Conservation (phyloP, 2,329 filamentous ascomycete genomes). For the Penicillium sp. region DNA sequence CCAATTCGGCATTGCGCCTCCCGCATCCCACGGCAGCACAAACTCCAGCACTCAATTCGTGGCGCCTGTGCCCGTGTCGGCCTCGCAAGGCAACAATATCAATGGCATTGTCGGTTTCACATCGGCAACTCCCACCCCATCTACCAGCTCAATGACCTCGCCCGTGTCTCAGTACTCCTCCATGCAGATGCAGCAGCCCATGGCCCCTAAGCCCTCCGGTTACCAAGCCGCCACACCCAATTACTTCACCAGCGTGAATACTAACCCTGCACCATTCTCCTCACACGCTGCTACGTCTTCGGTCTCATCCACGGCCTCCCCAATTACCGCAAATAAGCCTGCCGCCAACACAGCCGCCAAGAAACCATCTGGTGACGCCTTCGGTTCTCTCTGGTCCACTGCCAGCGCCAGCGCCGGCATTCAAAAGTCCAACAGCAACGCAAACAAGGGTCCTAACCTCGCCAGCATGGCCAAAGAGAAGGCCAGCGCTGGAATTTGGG, state of each 20-base stretch:
- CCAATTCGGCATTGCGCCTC: constrained; percentile 42
- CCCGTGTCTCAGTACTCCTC: constrained; percentile 48
- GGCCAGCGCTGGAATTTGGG: constrained; percentile 92
- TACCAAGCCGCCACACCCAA: constrained; percentile 83
- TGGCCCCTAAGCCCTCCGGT: constrained; percentile 55
- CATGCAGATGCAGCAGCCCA: constrained; percentile 35
- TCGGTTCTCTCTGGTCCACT: constrained; percentile 76
- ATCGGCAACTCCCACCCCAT: constrained; percentile 73
- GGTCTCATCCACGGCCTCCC: constrained; percentile 37
- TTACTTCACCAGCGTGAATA: constrained; percentile 82
- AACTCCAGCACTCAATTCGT: constrained; percentile 66
- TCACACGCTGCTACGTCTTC: constrained; percentile 38
- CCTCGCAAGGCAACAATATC: constrained; percentile 74
- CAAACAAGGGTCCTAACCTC: constrained; percentile 70
- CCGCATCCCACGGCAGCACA: constrained; percentile 49
- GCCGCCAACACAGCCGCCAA: constrained; percentile 34
- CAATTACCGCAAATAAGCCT: constrained; percentile 51
- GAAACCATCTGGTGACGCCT: constrained; percentile 69
- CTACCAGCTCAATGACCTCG: constrained; percentile 51
- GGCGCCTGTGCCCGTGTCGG: constrained; percentile 80
- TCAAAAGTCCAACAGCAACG: constrained; percentile 66
- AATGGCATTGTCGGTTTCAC: constrained; percentile 76
- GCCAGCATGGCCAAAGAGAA: constrained; percentile 98
- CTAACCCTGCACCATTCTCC: constrained; percentile 30
- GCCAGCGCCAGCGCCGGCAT: constrained; percentile 68